A percentile compares a stretch with the other conserved stretches of the same genome.
Evolutionary conservation across 108 stramenopile species (phyloP).

Genomic region (Skeletonema menzelii): DNA sequence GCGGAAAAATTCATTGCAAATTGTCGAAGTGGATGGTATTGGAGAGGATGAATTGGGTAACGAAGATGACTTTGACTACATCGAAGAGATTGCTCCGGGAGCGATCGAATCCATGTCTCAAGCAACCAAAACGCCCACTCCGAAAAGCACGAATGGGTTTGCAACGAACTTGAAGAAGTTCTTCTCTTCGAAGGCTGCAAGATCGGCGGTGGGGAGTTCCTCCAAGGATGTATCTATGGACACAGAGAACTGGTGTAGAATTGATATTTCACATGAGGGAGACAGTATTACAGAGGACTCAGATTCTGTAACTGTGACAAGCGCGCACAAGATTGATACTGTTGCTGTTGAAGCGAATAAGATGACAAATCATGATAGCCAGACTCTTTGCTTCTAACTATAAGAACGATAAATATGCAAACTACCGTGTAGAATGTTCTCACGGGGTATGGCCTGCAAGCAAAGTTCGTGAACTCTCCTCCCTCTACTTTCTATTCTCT

Average conservation of each 20-base stretch:
- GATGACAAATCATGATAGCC: too few species aligned
- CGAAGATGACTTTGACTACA: neutral
- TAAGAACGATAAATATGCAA: too few species aligned
- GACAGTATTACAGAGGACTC: neutral
- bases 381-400: too few species aligned
- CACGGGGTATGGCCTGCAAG: too few species aligned
- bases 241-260: neutral
- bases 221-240: neutral
- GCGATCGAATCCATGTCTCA: neutral
- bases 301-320: neutral
- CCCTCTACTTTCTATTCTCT: too few species aligned
- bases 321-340: neutral
- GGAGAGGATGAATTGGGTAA: neutral
- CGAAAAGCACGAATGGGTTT: conserved; percentile 2
- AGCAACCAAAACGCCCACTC: neutral
- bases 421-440: too few species aligned
- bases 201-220: neutral
- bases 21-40: neutral
- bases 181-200: conserved; percentile 20
- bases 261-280: neutral
- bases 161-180: conserved; percentile 9
- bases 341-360: neutral
- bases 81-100: conserved; percentile 25
- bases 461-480: too few species aligned
- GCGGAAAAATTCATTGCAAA: conserved; percentile 7